Percentiles rank a stretch among this genome's conserved stretches.
Conservation (phyloP, 164 flowering plant species). For the Annona squamosa region DNA sequence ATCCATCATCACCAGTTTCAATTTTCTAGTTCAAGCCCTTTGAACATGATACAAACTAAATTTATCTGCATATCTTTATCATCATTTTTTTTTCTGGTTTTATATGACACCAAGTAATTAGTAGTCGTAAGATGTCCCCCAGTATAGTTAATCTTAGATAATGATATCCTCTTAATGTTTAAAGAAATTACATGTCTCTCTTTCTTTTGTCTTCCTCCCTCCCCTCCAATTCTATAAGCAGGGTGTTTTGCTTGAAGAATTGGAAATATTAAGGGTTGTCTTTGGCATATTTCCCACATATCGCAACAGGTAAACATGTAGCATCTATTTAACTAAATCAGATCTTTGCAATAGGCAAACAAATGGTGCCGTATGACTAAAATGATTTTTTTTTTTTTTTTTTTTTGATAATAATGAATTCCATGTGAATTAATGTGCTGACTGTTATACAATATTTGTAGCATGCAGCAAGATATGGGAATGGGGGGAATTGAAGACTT, state of each 20-base stretch:
- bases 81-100: background rate
- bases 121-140: background rate
- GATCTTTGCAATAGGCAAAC: background rate
- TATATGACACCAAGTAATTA: background rate
- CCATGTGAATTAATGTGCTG: background rate
- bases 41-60: background rate
- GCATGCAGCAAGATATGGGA: background rate
- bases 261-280: constrained; percentile 69
- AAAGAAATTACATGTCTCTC: background rate
- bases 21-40: no score
- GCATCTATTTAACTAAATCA: background rate
- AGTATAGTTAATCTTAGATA: no score
- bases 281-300: constrained; percentile 93
- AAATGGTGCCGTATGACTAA: no score
- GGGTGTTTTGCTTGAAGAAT: constrained; percentile 68
- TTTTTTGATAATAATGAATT: background rate
- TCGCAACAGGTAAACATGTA: constrained; percentile 57
- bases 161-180: background rate
- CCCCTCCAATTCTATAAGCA: constrained; percentile 8
- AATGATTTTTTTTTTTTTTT: background rate
- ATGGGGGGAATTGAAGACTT: no score
- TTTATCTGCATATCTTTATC: background rate
- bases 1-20: no score
- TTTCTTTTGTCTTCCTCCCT: background rate
- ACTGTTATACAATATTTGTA: background rate